Evolutionary conservation across 1,139 yeast species (phyloP).

Genomic region (Debaryomyces sp.): DNA sequence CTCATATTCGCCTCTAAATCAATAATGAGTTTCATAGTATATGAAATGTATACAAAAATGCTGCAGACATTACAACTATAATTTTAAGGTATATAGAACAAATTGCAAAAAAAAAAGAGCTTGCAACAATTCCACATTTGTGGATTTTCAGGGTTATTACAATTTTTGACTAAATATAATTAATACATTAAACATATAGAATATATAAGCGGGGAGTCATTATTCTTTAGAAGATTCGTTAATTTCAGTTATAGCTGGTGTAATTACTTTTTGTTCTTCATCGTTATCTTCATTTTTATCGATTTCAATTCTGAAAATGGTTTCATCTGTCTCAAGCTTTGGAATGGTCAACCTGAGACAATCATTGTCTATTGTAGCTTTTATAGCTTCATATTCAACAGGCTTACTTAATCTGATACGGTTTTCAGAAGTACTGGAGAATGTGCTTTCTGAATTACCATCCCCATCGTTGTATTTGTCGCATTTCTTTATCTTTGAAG

Average conservation of each 20-base stretch:
- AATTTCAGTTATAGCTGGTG: not conserved
- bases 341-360: slow-evolving; percentile 26
- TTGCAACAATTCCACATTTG: not conserved
- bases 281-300: not conserved
- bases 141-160: not conserved
- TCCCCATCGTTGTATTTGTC: slow-evolving; percentile 18
- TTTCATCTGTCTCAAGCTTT: slow-evolving; percentile 23
- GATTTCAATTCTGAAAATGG: slow-evolving; percentile 18
- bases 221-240: not conserved
- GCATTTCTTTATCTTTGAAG: slow-evolving; percentile 17
- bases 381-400: slow-evolving; percentile 24
- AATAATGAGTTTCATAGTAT: not conserved
- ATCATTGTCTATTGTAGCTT: slow-evolving; percentile 23
- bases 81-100: not conserved
- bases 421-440: slow-evolving; percentile 23
- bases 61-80: not conserved
- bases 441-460: slow-evolving; percentile 16
- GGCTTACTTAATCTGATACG: slow-evolving; percentile 26
- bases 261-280: not conserved
- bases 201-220: not conserved
- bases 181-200: not conserved
- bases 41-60: not conserved
- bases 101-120: not conserved
- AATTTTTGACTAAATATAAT: not conserved
- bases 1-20: not conserved